phyloP scores from a whole-genome alignment of 2,329 filamentous ascomycete genomes.

The Emergomyces orientalis region DNA sequence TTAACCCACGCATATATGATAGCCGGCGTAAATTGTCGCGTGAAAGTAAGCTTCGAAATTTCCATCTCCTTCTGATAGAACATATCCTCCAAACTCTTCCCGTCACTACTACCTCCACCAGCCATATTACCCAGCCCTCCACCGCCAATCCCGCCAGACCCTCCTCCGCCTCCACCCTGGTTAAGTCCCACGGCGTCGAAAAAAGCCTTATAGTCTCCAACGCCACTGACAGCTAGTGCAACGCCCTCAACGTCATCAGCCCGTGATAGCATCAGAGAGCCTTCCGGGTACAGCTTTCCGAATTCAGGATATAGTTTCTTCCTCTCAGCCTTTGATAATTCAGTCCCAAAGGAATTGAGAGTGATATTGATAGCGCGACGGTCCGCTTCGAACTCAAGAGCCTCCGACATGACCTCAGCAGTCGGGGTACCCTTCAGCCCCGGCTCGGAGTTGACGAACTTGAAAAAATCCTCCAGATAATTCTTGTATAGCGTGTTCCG shows the following conservation, averaged over 20 bases:
- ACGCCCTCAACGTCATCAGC: conserved; percentile 95
- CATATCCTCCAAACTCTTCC: conserved; percentile 87
- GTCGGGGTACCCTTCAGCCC: conserved; percentile 85
- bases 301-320: conserved; percentile 95
- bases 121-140: conserved; percentile 74
- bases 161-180: conserved; percentile 31
- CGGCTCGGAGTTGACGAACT: conserved; percentile 81
- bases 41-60: conserved; percentile 89
- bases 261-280: conserved; percentile 85
- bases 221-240: conserved; percentile 82
- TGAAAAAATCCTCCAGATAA: conserved; percentile 95
- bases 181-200: conserved; percentile 84
- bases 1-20: conserved; percentile 98
- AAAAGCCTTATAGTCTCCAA: conserved; percentile 88
- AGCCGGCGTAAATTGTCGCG: conserved; percentile 86
- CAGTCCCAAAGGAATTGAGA: conserved; percentile 95
- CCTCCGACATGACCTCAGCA: conserved; percentile 87
- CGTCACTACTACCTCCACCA: conserved; percentile 67
- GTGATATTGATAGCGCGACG: conserved; percentile 97
- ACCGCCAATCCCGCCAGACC: conserved; percentile 45
- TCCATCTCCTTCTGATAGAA: conserved; percentile 99
- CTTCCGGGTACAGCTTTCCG: conserved; percentile 85
- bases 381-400: conserved; percentile 94
- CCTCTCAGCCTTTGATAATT: conserved; percentile 83
- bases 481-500: conserved; percentile 99